A percentile compares a stretch with the other conserved stretches of the same genome.
Evolutionary conservation across 2,329 filamentous ascomycete species (phyloP).

Genomic region (Dactylellina drechsleri): DNA sequence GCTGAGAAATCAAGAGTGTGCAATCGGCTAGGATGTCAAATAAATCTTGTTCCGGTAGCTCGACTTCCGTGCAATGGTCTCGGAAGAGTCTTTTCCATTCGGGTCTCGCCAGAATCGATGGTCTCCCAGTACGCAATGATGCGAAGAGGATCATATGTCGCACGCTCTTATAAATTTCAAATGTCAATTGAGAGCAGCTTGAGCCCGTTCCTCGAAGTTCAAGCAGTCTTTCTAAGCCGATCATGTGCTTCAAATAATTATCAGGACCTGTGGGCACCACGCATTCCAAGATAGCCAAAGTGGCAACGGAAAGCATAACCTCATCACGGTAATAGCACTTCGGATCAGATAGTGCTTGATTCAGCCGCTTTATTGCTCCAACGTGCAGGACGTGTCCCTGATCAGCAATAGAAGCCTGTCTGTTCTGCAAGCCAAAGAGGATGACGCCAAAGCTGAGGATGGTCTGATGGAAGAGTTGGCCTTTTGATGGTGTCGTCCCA

Average conservation of each 20-base stretch:
- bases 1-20: constrained; percentile 57
- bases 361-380: constrained; percentile 58
- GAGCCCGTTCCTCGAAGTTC: constrained; percentile 57
- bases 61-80: constrained; percentile 49
- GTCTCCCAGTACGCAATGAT: constrained; percentile 54
- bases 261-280: constrained; percentile 58
- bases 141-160: constrained; percentile 58
- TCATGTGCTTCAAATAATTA: constrained; percentile 59
- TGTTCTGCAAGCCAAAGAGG: constrained; percentile 58
- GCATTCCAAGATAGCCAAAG: constrained; percentile 59
- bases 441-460: constrained; percentile 59
- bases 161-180: constrained; percentile 57
- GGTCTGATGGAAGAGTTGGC: constrained; percentile 55
- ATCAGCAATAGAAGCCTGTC: constrained; percentile 53
- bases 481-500: constrained; percentile 22
- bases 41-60: constrained; percentile 58
- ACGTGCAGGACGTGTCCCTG: constrained; percentile 58
- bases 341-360: constrained; percentile 57
- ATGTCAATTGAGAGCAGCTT: constrained; percentile 48
- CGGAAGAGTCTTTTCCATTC: constrained; percentile 58
- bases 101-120: constrained; percentile 58
- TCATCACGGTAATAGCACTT: constrained; percentile 58
- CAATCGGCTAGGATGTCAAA: constrained; percentile 59
- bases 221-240: constrained; percentile 58
- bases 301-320: constrained; percentile 58